Evolutionary conservation across 306 rosid genomes (phyloP), one percentile per base, ranked within the genome.

Genomic region (Datisca glomerata): DNA sequence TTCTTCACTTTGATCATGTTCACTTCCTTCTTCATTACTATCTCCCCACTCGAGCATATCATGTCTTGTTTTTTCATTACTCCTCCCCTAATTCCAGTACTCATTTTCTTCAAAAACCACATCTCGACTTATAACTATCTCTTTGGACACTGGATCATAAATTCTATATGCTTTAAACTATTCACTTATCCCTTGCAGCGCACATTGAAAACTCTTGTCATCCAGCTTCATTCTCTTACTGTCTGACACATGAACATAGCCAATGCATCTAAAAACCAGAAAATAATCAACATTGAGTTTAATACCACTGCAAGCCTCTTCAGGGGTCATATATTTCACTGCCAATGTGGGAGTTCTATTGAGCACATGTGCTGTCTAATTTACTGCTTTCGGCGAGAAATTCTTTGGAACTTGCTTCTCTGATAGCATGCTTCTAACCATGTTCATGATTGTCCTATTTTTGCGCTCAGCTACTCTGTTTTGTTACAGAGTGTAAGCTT

Each of bases 1-100:
- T 49, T 57, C 47, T 34, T 14, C 57, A 18, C 38, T 27, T 48
- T 59, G 75, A 37, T 36, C n/a, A 63, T 35, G 40, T 35, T 35
- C 15, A 35, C 40, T 6, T 35, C 6, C 40, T 35, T 35, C 40
- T 35, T 35, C 40, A 35, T 35, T 35, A 35, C 40, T 35, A 35
- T 35, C 40, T 35, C 6, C 40, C 40, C 15, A 35, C 40, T 6
- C 16, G 6, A 35, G 40, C 3, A 34, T 35, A 35, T 35, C 40
- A 2, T 9, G 15, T 35, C 40, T 35, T 35, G 15, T 13, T 14
- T 35, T 35, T 9, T 35, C 40, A 10, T 35, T n/a, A 6, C 14
- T 34, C 11, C 14, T 34, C 15, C 1, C 6, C 15, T 35, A 4
- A 2, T 35, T 35, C 39, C 39, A 34, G 11, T n/a, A 3, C 4